phyloP scores from a whole-genome alignment of 345 rosid genomes.

The Euphorbia pulcherrima region DNA sequence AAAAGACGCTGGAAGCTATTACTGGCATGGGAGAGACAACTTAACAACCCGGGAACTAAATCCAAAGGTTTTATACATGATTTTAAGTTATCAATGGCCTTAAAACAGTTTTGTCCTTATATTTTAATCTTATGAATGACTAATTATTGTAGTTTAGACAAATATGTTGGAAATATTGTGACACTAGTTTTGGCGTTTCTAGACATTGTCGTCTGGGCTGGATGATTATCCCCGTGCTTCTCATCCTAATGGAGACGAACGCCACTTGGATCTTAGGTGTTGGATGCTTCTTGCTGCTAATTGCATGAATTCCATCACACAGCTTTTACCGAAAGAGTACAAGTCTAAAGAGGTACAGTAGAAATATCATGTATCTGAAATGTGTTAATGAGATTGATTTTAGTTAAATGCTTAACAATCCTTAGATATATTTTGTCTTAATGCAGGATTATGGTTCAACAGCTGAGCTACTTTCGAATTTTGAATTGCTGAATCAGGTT shows the following conservation, averaged over 20 bases:
- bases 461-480: conserved; percentile 68
- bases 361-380: neutral
- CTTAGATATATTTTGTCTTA: conserved; percentile 15
- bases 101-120: neutral
- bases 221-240: conserved; percentile 98
- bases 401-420: conserved; percentile 5
- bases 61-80: conserved; percentile 55
- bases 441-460: conserved; percentile 62
- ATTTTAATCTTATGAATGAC: neutral
- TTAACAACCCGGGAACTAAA: conserved; percentile 57
- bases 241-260: conserved; percentile 84
- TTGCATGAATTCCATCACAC: conserved; percentile 66
- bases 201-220: conserved; percentile 77
- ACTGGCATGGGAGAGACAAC: conserved; percentile 89
- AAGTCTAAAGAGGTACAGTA: conserved; percentile 41
- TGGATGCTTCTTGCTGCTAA: conserved; percentile 96
- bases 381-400: neutral
- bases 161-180: neutral
- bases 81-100: conserved; percentile 10
- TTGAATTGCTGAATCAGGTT: conserved; percentile 76
- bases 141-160: neutral
- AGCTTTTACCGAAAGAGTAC: conserved; percentile 40
- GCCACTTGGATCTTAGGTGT: conserved; percentile 87
- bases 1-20: conserved; percentile 64
- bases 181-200: conserved; percentile 20